phyloP scores from a whole-genome alignment of 148 eudicot species.

The Cornus suecica region DNA sequence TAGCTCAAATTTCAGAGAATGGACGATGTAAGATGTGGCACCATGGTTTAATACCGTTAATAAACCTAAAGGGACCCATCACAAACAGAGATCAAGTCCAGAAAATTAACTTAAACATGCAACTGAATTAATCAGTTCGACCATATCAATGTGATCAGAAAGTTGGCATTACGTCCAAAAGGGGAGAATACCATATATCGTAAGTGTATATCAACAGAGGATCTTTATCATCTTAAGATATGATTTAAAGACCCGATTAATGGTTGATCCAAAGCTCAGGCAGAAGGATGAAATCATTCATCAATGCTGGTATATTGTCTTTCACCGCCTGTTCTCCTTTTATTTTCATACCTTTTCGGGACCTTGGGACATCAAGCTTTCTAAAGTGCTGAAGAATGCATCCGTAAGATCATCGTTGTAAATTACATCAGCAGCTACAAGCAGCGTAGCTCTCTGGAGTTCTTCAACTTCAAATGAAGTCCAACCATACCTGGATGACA shows the following conservation, averaged over 20 bases:
- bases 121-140: not conserved
- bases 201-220: not conserved
- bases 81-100: not conserved
- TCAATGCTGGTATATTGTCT: not conserved
- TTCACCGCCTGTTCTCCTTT: slow-evolving; percentile 5
- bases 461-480: slow-evolving; percentile 62
- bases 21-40: not conserved
- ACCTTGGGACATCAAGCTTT: slow-evolving; percentile 52
- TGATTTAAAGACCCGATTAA: not conserved
- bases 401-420: slow-evolving; percentile 85
- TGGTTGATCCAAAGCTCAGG: not conserved
- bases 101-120: not conserved
- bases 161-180: not conserved
- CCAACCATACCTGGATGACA: slow-evolving; percentile 61
- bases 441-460: slow-evolving; percentile 55
- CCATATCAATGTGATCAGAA: not conserved
- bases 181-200: not conserved
- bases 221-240: not conserved
- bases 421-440: slow-evolving; percentile 97
- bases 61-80: not conserved
- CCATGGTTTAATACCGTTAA: not conserved
- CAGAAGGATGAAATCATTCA: not conserved
- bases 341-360: slow-evolving; percentile 53
- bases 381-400: slow-evolving; percentile 68
- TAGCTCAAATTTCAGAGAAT: not conserved